These are phyloP conservation scores for Erysimum cheiranthoides DNA, from an alignment of 345 rosid species.

Conservation along the genomic window DNA sequence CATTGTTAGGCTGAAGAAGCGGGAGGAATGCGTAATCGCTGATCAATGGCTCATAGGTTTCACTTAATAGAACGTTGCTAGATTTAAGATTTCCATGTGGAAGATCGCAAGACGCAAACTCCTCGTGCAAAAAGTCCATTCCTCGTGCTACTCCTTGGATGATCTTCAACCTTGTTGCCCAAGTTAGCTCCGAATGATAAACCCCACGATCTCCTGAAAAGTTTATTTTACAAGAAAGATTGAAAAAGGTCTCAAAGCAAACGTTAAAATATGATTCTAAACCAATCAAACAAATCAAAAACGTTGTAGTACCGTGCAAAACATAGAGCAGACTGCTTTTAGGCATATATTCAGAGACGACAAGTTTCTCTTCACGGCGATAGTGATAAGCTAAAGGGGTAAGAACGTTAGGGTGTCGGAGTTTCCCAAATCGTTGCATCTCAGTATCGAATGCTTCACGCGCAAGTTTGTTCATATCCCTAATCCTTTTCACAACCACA, in stretches of 20 bases:
- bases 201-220: conserved; percentile 60
- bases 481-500: conserved; percentile 87
- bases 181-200: conserved; percentile 59
- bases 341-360: conserved; percentile 77
- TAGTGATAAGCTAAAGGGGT: conserved; percentile 84
- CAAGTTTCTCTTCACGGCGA: conserved; percentile 81
- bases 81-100: conserved; percentile 95
- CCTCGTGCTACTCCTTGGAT: conserved; percentile 69
- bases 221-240: not conserved
- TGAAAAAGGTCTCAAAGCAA: not conserved
- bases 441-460: conserved; percentile 73
- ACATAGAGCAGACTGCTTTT: conserved; percentile 79
- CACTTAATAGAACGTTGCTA: conserved; percentile 66
- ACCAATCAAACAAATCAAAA: not conserved
- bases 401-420: conserved; percentile 67
- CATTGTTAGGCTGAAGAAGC: conserved; percentile 47
- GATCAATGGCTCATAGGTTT: conserved; percentile 63
- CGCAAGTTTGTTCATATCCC: conserved; percentile 69
- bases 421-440: conserved; percentile 64
- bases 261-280: not conserved
- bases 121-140: conserved; percentile 61
- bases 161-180: conserved; percentile 69
- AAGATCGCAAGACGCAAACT: conserved; percentile 56
- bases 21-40: conserved; percentile 73
- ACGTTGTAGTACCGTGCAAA: conserved; percentile 65